A percentile compares a stretch with the other conserved stretches of the same genome.
These are phyloP conservation scores for Ascoidea tarda DNA, from an alignment of 805 yeast genomes.

Conservation along the genomic window DNA sequence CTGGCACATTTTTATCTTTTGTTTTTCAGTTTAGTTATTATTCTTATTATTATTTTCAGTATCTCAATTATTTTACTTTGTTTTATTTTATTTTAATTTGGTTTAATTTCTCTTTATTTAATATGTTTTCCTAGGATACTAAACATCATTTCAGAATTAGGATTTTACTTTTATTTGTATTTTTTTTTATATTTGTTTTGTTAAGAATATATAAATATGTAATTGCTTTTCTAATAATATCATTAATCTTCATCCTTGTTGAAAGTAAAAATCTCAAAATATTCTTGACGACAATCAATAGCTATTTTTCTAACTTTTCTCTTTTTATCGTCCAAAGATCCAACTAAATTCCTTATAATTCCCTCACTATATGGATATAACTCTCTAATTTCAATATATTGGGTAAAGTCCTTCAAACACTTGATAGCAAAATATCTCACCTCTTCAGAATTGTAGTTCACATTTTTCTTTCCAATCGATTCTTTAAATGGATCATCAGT, in stretches of 20 bases:
- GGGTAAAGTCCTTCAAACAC: constrained; percentile 35
- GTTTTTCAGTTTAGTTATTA: no score
- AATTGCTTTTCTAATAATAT: no score
- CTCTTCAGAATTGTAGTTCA: constrained; percentile 23
- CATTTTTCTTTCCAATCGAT: constrained; percentile 12
- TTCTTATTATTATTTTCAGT: no score
- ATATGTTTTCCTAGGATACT: no score
- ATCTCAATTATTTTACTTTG: no score
- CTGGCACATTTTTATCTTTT: no score
- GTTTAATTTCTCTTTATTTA: no score
- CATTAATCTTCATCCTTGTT: background rate
- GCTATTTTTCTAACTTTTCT: constrained; percentile 66
- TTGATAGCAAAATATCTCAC: constrained; percentile 45
- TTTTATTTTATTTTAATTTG: no score
- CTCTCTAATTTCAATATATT: constrained; percentile 23
- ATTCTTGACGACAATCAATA: constrained; percentile 67
- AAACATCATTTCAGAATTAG: no score
- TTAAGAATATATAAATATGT: background rate
- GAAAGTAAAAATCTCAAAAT: constrained; percentile 29
- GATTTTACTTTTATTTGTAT: constrained; percentile 1
- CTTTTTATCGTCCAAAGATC: constrained; percentile 56
- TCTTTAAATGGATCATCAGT: background rate
- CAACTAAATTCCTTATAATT: constrained; percentile 32
- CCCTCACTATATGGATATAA: constrained; percentile 36
- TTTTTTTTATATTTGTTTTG: constrained; percentile 1